Conservation (phyloP, 495 filamentous ascomycete species). For the Astrothelium subdiscretum region DNA sequence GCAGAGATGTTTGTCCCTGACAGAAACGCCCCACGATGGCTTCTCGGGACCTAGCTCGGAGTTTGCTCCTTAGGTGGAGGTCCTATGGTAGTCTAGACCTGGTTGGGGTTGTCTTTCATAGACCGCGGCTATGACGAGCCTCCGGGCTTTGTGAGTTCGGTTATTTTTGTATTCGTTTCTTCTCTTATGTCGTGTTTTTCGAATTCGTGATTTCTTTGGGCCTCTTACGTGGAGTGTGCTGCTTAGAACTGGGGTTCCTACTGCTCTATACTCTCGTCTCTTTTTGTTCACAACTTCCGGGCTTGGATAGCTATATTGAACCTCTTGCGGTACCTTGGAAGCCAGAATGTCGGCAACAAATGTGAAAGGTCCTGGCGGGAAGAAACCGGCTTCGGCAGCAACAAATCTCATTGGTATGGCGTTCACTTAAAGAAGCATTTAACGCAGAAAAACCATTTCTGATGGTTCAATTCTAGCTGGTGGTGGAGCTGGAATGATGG, state of each 20-base stretch:
- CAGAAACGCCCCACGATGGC: not conserved
- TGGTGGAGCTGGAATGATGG: conserved; percentile 98
- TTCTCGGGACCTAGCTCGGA: not conserved
- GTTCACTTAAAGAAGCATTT: not conserved
- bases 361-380: conserved; percentile 51
- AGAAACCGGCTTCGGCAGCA: conserved; percentile 71
- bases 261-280: not conserved
- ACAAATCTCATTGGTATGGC: conserved; percentile 84
- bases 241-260: too few relatives aligned
- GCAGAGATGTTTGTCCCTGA: too few relatives aligned
- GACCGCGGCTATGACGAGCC: too few relatives aligned
- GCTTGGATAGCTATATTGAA: not conserved
- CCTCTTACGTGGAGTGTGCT: too few relatives aligned
- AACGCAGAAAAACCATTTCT: not conserved
- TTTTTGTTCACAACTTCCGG: not conserved
- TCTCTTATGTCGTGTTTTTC: too few relatives aligned
- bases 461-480: conserved; percentile 50
- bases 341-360: conserved; percentile 52
- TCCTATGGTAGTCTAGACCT: not conserved
- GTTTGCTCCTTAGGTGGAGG: not conserved
- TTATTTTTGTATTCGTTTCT: too few relatives aligned
- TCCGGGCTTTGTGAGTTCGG: too few relatives aligned
- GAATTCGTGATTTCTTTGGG: too few relatives aligned
- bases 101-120: not conserved
- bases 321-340: not conserved